phyloP scores from a whole-genome alignment of 495 filamentous ascomycete genomes.

The Trichoderma gamsii region DNA sequence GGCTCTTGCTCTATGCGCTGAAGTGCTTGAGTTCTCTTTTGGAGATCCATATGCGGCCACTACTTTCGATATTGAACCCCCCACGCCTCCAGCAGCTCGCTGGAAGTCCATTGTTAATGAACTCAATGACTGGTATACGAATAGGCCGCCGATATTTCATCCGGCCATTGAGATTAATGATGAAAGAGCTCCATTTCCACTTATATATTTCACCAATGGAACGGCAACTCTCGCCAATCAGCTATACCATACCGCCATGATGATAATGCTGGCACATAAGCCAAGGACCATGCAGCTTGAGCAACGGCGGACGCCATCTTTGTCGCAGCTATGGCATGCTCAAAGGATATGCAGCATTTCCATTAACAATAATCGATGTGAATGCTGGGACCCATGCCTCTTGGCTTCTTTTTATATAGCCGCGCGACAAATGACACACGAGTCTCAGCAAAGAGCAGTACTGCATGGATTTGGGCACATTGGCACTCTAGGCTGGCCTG shows the following conservation, averaged over 20 bases:
- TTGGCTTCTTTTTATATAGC: slow-evolving; percentile 13
- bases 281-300: slow-evolving; percentile 17
- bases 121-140: slow-evolving; percentile 10
- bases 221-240: slow-evolving; percentile 13
- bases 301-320: background rate
- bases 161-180: slow-evolving; percentile 3
- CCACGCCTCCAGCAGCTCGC: background rate
- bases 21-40: background rate
- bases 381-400: slow-evolving; percentile 18
- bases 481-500: slow-evolving; percentile 1
- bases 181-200: background rate
- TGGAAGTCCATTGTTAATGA: slow-evolving; percentile 7
- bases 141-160: background rate
- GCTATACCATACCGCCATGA: slow-evolving; percentile 19
- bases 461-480: slow-evolving; percentile 12
- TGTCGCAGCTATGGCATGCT: slow-evolving; percentile 16
- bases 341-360: slow-evolving; percentile 17
- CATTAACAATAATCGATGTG: slow-evolving; percentile 15
- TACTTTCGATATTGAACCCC: background rate
- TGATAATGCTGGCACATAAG: slow-evolving; percentile 28
- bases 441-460: slow-evolving; percentile 13
- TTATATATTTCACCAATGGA: slow-evolving; percentile 15
- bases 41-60: background rate
- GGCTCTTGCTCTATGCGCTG: slow-evolving; percentile 14
- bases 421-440: slow-evolving; percentile 15